These are phyloP conservation scores for Malus hybrid DNA, from an alignment of 331 rosid genomes.

Conservation along the genomic window DNA sequence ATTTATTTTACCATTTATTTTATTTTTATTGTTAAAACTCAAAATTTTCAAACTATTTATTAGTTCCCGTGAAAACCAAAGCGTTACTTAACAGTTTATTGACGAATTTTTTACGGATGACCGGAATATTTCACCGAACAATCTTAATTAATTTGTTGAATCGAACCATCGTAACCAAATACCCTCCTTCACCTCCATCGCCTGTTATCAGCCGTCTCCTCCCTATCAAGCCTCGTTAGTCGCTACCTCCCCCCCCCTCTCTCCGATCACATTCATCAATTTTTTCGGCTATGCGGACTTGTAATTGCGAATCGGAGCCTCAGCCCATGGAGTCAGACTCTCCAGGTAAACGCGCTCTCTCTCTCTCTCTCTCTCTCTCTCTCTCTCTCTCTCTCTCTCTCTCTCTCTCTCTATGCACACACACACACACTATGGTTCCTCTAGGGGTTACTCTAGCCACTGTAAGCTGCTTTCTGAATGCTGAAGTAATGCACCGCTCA, in stretches of 20 bases:
- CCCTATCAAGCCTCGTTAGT: not conserved
- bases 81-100: too few species aligned
- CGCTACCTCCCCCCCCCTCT: not conserved
- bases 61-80: too few species aligned
- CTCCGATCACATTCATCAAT: not conserved
- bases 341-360: slow-evolving; percentile 5
- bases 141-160: too few species aligned
- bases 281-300: not conserved
- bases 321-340: slow-evolving; percentile 24
- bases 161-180: not conserved
- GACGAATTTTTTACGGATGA: too few species aligned
- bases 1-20: too few species aligned
- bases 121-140: too few species aligned
- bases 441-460: not conserved
- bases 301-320: slow-evolving; percentile 8
- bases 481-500: not conserved
- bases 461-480: not conserved
- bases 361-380: not conserved
- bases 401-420: not conserved
- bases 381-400: not conserved
- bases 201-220: not conserved
- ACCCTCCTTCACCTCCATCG: not conserved
- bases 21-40: too few species aligned
- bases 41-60: too few species aligned
- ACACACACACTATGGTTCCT: not conserved